Percentiles rank a stretch among this genome's conserved stretches.
Conservation (phyloP, 2,329 filamentous ascomycete species). For the Neofusicoccum kwambonambiense region DNA sequence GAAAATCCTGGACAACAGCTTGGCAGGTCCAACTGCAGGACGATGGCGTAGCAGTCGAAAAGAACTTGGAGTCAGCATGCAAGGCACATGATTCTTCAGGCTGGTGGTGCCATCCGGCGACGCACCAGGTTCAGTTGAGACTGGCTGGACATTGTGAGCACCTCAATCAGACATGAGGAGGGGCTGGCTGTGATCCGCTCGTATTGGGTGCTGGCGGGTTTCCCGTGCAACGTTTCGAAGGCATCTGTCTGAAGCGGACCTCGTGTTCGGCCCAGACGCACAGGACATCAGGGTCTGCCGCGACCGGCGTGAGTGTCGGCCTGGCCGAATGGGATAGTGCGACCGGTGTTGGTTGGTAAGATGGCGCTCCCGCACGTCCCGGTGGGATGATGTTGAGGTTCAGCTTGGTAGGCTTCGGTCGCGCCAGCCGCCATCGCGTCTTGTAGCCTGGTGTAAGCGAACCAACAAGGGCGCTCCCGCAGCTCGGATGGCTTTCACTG, state of each 20-base stretch:
- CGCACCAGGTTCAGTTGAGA: background rate
- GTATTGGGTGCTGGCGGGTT: background rate
- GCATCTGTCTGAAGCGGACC: no score
- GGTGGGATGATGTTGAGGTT: constrained; percentile 5
- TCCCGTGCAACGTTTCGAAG: background rate
- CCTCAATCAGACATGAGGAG: background rate
- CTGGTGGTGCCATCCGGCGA: background rate
- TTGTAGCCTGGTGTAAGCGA: constrained; percentile 1
- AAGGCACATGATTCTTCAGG: background rate
- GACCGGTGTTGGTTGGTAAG: background rate
- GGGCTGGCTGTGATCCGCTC: background rate
- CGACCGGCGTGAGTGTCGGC: background rate
- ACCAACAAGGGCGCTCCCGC: background rate
- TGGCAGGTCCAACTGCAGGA: background rate
- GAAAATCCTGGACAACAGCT: background rate
- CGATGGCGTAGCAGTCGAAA: background rate
- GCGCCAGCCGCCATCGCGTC: background rate
- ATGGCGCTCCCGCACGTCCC: constrained; percentile 3
- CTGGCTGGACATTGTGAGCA: background rate
- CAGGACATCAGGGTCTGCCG: constrained; percentile 1
- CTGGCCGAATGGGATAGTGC: background rate
- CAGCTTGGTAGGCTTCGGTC: background rate
- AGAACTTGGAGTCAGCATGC: background rate
- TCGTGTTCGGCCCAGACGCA: background rate
- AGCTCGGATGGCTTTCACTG: background rate